Evolutionary conservation across 2,329 filamentous ascomycete species (phyloP), one percentile per base, ranked within the genome.

Genomic region (Aspergillus sp.): DNA sequence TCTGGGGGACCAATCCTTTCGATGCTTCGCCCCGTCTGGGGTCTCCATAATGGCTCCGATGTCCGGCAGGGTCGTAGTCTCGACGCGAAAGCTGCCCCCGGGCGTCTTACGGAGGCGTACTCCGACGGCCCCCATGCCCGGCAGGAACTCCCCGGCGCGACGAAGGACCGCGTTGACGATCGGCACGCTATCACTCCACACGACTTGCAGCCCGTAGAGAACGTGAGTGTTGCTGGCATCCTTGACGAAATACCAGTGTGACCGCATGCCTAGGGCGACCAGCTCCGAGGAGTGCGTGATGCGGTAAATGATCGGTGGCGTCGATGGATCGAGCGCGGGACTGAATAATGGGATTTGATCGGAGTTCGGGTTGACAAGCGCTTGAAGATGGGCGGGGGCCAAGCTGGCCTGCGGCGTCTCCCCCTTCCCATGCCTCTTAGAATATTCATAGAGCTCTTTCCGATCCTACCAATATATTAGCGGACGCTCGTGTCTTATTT

Each of bases 211-310:
- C 24, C 61, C 63, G 20, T 65, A 65, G 2, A 64, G 24, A 11
- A 62, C 50, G 36, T 64, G 63, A 14, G 55, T 65, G 24, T 63
- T 65, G 24, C 61, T 62, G 4, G 54, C 2, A n/a, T 65, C 63
- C 55, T 64, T 65, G 31, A 65, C 63, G 16, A 65, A 62, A 47
- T 53, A 63, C 63, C 63, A 65, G 36, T 62, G 49, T 9, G 63
- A 64, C 20, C 61, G 63, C 36, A 51, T 45, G 3, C 63, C 63
- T 4, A 64, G 12, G 5, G n/a, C 49, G 14, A 64, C 55, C 2
- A 65, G 59, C 45, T 65, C 61, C 3, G 63, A 65, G 9, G 59
- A 62, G 50, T 62, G 63, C 1, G 63, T 58, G 9, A 65, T 59
- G 2, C 63, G 63, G 24, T 65, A 65, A 10, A 56, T 60, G 31